A percentile compares a stretch with the other conserved stretches of the same genome.
These are phyloP conservation scores for Collybia nuda DNA, from an alignment of 768 basidiomycete genomes.

Conservation along the genomic window DNA sequence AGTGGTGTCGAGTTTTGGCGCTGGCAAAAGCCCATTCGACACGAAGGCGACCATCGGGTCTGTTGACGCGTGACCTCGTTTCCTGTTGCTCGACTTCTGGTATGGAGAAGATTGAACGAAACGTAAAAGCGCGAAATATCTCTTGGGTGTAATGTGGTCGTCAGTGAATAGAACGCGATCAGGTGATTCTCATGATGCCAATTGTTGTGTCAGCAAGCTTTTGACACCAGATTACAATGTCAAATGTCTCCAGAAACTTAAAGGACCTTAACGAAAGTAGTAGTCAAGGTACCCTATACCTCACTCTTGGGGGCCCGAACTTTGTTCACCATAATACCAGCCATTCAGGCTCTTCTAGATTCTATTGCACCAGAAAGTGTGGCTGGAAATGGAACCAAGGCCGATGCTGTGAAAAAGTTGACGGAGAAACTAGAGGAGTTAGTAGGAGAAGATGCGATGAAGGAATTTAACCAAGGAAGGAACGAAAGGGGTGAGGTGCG, in stretches of 20 bases:
- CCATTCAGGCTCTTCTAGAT: slow-evolving; percentile 30
- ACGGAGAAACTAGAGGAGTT: slow-evolving; percentile 63
- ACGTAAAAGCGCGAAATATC: neutral
- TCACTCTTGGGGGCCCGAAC: neutral
- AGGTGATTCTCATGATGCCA: neutral
- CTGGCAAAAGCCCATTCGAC: slow-evolving; percentile 17
- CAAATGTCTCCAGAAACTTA: too few species aligned
- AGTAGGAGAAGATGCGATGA: slow-evolving; percentile 41
- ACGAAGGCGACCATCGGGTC: slow-evolving; percentile 14
- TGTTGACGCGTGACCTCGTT: neutral
- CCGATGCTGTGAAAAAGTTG: slow-evolving; percentile 51
- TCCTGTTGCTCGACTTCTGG: neutral
- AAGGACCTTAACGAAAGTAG: too few species aligned
- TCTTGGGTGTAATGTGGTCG: too few species aligned
- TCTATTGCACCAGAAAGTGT: slow-evolving; percentile 34
- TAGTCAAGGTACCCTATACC: neutral
- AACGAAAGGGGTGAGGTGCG: slow-evolving; percentile 68
- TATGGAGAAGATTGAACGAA: neutral
- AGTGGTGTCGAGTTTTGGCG: neutral
- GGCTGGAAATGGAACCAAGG: slow-evolving; percentile 24
- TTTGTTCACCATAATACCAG: neutral
- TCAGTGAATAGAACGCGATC: neutral
- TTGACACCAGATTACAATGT: slow-evolving; percentile 22
- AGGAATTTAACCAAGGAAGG: slow-evolving; percentile 30
- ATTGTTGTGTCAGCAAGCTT: neutral